Evolutionary conservation across 352 stramenopile genomes (phyloP).

Genomic region (Pseudoperonospora humuli): DNA sequence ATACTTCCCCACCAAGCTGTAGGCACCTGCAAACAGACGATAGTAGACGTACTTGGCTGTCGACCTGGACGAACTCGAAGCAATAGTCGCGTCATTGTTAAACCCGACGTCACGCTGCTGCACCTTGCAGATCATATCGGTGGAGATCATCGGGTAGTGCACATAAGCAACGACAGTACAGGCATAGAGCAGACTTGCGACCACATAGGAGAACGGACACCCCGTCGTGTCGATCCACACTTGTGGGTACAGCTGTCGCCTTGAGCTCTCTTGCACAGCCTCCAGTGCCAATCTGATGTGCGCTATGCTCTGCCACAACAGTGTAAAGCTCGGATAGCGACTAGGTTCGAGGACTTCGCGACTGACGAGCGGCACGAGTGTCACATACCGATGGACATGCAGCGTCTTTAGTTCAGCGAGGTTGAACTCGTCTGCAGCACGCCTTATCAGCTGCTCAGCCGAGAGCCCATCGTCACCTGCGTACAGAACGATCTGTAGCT

Average conservation of each 20-base stretch:
- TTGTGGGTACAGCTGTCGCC: slow-evolving; percentile 53
- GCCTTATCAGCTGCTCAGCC: slow-evolving; percentile 57
- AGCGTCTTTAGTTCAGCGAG: slow-evolving; percentile 60
- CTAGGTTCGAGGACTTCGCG: slow-evolving; percentile 66
- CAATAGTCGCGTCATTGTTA: slow-evolving; percentile 90
- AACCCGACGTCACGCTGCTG: slow-evolving; percentile 86
- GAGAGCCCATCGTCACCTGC: slow-evolving; percentile 67
- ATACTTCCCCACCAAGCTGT: slow-evolving; percentile 84
- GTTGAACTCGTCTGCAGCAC: slow-evolving; percentile 81
- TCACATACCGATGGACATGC: slow-evolving; percentile 42
- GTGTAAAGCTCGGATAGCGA: slow-evolving; percentile 87
- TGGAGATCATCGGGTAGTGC: slow-evolving; percentile 99
- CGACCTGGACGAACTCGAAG: slow-evolving; percentile 70
- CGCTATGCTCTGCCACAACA: slow-evolving; percentile 94
- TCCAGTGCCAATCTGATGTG: slow-evolving; percentile 88
- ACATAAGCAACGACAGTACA: slow-evolving; percentile 93
- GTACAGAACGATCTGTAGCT: slow-evolving; percentile 54
- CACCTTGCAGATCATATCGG: slow-evolving; percentile 96
- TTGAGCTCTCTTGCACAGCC: slow-evolving; percentile 59
- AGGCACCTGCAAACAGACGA: slow-evolving; percentile 88
- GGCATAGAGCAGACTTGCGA: slow-evolving; percentile 81
- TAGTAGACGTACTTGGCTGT: slow-evolving; percentile 95
- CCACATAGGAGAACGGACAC: slow-evolving; percentile 94
- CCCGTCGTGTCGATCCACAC: slow-evolving; percentile 97
- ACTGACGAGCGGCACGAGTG: slow-evolving; percentile 67